Evolutionary conservation across 257 asterid species (phyloP).

Genomic region (Leonotis leonurus): DNA sequence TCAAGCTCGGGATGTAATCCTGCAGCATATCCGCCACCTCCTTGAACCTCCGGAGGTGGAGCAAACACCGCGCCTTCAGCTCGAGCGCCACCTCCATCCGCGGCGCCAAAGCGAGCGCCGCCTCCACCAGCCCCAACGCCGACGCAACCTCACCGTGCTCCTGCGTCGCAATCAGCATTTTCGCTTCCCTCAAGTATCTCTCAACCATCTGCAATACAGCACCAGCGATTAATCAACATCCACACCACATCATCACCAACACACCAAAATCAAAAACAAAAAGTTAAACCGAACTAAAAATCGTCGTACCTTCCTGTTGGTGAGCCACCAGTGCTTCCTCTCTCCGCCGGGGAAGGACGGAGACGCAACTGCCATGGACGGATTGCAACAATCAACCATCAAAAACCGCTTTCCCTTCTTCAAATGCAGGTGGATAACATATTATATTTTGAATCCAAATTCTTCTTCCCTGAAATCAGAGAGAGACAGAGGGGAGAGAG

Average conservation of each 20-base stretch:
- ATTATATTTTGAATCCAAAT: not conserved
- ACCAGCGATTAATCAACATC: not conserved
- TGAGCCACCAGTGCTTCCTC: slow-evolving; percentile 94
- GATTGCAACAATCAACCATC: slow-evolving; percentile 36
- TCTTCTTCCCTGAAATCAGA: slow-evolving; percentile 4
- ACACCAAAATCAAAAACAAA: too few relatives aligned
- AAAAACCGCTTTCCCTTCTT: not conserved
- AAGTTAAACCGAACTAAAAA: not conserved
- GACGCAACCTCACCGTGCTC: slow-evolving; percentile 54
- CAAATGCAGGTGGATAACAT: not conserved
- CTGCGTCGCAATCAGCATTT: slow-evolving; percentile 53
- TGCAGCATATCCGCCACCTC: slow-evolving; percentile 89
- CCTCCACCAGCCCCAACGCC: slow-evolving; percentile 65
- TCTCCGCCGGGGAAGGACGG: slow-evolving; percentile 43
- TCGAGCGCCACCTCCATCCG: slow-evolving; percentile 74
- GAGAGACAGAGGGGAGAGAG: not conserved
- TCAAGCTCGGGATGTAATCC: slow-evolving; percentile 81
- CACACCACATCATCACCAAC: not conserved
- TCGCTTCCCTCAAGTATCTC: slow-evolving; percentile 74
- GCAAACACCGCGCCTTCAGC: slow-evolving; percentile 72
- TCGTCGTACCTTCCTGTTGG: slow-evolving; percentile 54
- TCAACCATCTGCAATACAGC: slow-evolving; percentile 60
- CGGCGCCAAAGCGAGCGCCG: slow-evolving; percentile 69
- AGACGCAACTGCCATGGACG: slow-evolving; percentile 58
- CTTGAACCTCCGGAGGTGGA: slow-evolving; percentile 71